Evolutionary conservation across 2,329 filamentous ascomycete genomes (phyloP).

Genomic region (Claviceps pazoutovae): DNA sequence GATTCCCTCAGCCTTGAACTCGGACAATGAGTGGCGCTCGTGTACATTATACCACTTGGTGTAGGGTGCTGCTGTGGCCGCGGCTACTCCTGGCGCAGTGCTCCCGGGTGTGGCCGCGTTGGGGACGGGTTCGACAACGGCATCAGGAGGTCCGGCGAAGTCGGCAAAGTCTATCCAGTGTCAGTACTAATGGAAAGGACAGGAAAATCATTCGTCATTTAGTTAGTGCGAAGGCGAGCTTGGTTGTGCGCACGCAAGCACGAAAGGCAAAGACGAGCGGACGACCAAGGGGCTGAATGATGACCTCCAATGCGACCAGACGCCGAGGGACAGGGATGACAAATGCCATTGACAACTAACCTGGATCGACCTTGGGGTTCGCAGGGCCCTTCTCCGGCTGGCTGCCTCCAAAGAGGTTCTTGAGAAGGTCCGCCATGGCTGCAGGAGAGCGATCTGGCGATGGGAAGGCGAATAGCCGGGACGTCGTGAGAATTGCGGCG

Average conservation of each 20-base stretch:
- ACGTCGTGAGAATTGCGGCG: background rate
- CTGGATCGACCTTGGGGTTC: conserved; percentile 42
- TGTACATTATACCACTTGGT: conserved; percentile 96
- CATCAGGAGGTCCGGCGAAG: conserved; percentile 67
- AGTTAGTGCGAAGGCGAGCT: background rate
- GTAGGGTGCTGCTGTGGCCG: conserved; percentile 46
- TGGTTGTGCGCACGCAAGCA: background rate
- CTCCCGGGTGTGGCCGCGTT: conserved; percentile 32
- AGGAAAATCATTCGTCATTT: too few relatives aligned
- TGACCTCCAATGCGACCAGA: background rate
- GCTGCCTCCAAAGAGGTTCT: conserved; percentile 54
- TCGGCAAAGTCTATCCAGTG: conserved; percentile 68
- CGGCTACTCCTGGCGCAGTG: conserved; percentile 32
- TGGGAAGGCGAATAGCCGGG: conserved; percentile 7
- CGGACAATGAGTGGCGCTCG: conserved; percentile 69
- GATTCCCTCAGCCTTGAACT: conserved; percentile 79
- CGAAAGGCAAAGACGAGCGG: background rate
- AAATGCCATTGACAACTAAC: conserved; percentile 30
- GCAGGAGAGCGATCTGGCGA: conserved; percentile 10
- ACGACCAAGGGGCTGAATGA: background rate
- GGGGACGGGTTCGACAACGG: conserved; percentile 37
- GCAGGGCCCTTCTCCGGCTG: conserved; percentile 34
- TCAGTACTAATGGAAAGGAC: background rate
- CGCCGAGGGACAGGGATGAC: background rate
- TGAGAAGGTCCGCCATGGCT: conserved; percentile 46